These are phyloP conservation scores for Sanghuangporus baumii DNA, from an alignment of 1,284 basidiomycete genomes.

Conservation along the genomic window DNA sequence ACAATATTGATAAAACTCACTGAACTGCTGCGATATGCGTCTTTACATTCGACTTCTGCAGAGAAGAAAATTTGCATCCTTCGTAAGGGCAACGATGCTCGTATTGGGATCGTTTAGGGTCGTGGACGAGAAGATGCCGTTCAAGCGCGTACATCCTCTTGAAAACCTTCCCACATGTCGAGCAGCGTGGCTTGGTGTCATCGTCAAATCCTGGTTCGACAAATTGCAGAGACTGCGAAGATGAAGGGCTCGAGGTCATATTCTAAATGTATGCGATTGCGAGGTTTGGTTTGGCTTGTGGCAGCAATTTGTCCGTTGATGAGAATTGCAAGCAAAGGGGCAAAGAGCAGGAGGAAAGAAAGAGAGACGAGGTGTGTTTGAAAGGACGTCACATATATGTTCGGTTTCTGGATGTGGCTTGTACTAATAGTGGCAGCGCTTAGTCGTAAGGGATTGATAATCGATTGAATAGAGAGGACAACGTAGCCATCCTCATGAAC, in stretches of 20 bases:
- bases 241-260: neutral
- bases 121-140: conserved; percentile 3
- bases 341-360: neutral
- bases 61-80: conserved; percentile 3
- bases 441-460: neutral
- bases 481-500: neutral
- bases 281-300: neutral
- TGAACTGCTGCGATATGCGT: conserved; percentile 15
- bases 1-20: neutral
- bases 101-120: neutral
- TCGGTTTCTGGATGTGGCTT: neutral
- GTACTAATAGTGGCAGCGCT: neutral
- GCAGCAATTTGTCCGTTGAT: neutral
- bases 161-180: conserved; percentile 5
- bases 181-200: neutral
- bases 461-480: neutral
- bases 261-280: neutral
- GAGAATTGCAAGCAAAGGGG: neutral
- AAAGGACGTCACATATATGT: neutral
- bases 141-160: conserved; percentile 8
- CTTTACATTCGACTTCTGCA: conserved; percentile 16
- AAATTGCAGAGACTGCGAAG: neutral
- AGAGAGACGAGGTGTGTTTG: neutral
- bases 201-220: neutral
- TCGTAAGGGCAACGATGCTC: neutral